Conservation (phyloP, 805 yeast species). For the Torulaspora delbrueckii region DNA sequence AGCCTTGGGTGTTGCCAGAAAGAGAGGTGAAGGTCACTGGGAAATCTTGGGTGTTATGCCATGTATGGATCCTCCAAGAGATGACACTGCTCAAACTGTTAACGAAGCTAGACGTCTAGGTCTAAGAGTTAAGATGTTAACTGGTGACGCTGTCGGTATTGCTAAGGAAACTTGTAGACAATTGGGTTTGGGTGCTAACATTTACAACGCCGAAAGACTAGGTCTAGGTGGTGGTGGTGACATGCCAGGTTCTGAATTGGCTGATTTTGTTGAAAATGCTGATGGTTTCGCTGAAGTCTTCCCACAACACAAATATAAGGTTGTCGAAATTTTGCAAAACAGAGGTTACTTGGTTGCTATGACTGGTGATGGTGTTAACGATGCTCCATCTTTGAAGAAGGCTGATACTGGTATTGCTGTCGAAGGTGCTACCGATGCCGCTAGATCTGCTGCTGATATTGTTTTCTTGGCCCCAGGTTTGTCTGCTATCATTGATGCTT, state of each 20-base stretch:
- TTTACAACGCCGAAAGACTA: slow-evolving; percentile 93
- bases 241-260: slow-evolving; percentile 96
- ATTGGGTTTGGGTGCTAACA: slow-evolving; percentile 93
- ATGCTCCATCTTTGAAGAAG: slow-evolving; percentile 95
- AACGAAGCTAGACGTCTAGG: slow-evolving; percentile 86
- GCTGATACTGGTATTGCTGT: slow-evolving; percentile 97
- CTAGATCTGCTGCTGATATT: slow-evolving; percentile 94
- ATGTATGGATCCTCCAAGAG: slow-evolving; percentile 98
- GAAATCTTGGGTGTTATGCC: slow-evolving; percentile 97
- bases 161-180: slow-evolving; percentile 98
- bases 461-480: slow-evolving; percentile 94
- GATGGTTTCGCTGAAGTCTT: slow-evolving; percentile 98
- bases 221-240: slow-evolving; percentile 95
- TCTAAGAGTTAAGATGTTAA: slow-evolving; percentile 94
- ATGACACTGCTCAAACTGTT: slow-evolving; percentile 93
- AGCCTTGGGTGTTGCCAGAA: slow-evolving; percentile 97
- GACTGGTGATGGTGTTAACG: slow-evolving; percentile 99
- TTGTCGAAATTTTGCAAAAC: slow-evolving; percentile 90
- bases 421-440: slow-evolving; percentile 97
- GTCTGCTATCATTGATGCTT: slow-evolving; percentile 89
- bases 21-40: slow-evolving; percentile 98
- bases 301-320: slow-evolving; percentile 97
- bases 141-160: slow-evolving; percentile 99
- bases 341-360: slow-evolving; percentile 97
- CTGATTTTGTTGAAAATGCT: slow-evolving; percentile 95